Conservation (phyloP, 2,329 filamentous ascomycete species). For the Clarireedia monteithiana region DNA sequence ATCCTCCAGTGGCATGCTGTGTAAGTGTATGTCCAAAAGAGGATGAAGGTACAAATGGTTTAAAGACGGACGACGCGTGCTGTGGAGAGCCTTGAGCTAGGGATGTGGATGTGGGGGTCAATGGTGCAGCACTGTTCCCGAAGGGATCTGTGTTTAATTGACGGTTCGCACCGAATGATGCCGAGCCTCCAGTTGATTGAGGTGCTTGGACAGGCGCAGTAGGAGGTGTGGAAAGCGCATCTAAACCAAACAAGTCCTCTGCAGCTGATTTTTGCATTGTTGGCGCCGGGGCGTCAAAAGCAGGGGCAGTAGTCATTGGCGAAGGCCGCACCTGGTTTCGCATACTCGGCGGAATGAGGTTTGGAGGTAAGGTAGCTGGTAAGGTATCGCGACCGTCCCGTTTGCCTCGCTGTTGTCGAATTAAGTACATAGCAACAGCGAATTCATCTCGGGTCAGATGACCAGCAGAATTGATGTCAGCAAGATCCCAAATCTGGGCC, state of each 20-base stretch:
- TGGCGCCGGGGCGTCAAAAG: slow-evolving; percentile 36
- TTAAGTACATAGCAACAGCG: slow-evolving; percentile 94
- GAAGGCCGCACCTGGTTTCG: slow-evolving; percentile 51
- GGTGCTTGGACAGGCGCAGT: slow-evolving; percentile 46
- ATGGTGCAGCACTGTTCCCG: slow-evolving; percentile 31
- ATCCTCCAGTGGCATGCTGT: slow-evolving; percentile 62
- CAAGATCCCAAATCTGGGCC: slow-evolving; percentile 94
- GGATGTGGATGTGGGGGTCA: slow-evolving; percentile 24
- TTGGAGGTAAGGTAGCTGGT: slow-evolving; percentile 70
- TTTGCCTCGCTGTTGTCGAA: slow-evolving; percentile 77
- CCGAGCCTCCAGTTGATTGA: slow-evolving; percentile 69
- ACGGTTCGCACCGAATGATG: slow-evolving; percentile 42
- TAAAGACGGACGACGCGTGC: slow-evolving; percentile 48
- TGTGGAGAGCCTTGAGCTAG: slow-evolving; percentile 21
- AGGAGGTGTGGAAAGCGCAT: slow-evolving; percentile 52
- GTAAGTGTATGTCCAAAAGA: slow-evolving; percentile 82
- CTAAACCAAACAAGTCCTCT: slow-evolving; percentile 89
- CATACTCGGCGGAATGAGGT: slow-evolving; percentile 80
- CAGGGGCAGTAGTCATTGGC: slow-evolving; percentile 35
- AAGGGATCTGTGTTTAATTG: slow-evolving; percentile 30
- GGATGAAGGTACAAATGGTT: slow-evolving; percentile 86
- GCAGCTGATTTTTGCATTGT: slow-evolving; percentile 67
- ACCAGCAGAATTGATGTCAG: slow-evolving; percentile 87
- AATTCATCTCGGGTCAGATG: slow-evolving; percentile 84
- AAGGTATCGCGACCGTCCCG: slow-evolving; percentile 53